These are phyloP conservation scores for Scutellaria barbata DNA, from an alignment of 257 asterid genomes.

Conservation along the genomic window DNA sequence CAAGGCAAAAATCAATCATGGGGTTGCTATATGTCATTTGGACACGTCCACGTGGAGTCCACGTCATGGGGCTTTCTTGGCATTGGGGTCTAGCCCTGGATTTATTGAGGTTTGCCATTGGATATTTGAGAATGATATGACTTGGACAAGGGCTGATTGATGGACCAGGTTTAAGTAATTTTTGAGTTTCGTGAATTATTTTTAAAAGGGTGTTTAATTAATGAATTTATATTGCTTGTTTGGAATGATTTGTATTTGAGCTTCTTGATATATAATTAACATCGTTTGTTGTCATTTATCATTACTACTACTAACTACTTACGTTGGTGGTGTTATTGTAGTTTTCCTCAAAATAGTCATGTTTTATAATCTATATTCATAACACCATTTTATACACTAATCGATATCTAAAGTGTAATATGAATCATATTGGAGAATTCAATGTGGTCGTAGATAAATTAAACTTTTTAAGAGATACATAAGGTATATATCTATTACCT, in stretches of 20 bases:
- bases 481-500: no score
- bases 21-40: conserved; percentile 82
- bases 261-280: conserved; percentile 14
- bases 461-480: no score
- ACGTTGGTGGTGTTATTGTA: no score
- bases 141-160: conserved; percentile 65
- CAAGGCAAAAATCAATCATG: conserved; percentile 65
- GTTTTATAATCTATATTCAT: no score
- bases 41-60: conserved; percentile 89
- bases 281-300: neutral
- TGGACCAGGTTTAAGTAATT: neutral
- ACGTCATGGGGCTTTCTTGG: conserved; percentile 75
- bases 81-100: conserved; percentile 78
- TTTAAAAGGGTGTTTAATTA: conserved; percentile 8
- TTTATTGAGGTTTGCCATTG: conserved; percentile 90
- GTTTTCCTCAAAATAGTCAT: no score
- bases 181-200: neutral
- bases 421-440: no score
- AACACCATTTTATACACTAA: no score
- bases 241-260: conserved; percentile 3
- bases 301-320: no score
- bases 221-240: conserved; percentile 19
- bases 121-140: conserved; percentile 95
- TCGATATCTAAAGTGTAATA: no score
- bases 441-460: no score